phyloP scores from a whole-genome alignment of 176 grass and related monocot species.

The Oryza glaberrima region DNA sequence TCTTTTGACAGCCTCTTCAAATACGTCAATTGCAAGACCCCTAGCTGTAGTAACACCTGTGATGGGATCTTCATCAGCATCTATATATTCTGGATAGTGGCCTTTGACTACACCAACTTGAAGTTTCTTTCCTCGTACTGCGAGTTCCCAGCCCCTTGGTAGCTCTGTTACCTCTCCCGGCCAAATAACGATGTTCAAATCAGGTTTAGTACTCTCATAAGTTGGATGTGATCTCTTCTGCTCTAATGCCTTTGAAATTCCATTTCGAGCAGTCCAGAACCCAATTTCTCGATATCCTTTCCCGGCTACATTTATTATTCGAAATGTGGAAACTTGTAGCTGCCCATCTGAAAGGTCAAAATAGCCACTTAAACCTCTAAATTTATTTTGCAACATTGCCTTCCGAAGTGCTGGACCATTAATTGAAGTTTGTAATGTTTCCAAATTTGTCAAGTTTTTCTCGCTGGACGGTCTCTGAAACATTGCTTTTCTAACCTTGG shows the following conservation, averaged over 20 bases:
- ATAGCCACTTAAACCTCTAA: slow-evolving; percentile 58
- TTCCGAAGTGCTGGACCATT: slow-evolving; percentile 53
- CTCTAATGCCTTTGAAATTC: slow-evolving; percentile 29
- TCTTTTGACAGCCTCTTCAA: slow-evolving; percentile 46
- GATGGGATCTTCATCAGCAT: slow-evolving; percentile 7
- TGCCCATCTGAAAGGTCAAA: slow-evolving; percentile 56
- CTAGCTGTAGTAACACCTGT: slow-evolving; percentile 18
- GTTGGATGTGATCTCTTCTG: neutral
- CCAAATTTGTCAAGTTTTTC: slow-evolving; percentile 28
- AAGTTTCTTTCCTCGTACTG: slow-evolving; percentile 36
- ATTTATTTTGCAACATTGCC: slow-evolving; percentile 38
- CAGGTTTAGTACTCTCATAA: neutral
- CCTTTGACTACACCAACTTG: slow-evolving; percentile 40
- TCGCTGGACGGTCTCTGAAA: slow-evolving; percentile 26
- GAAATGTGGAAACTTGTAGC: slow-evolving; percentile 41
- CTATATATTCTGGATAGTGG: slow-evolving; percentile 24
- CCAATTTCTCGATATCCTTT: slow-evolving; percentile 31
- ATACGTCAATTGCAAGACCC: slow-evolving; percentile 44
- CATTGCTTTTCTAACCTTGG: slow-evolving; percentile 4
- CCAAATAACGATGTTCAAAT: slow-evolving; percentile 39
- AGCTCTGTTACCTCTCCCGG: slow-evolving; percentile 32
- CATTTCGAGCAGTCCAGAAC: slow-evolving; percentile 44
- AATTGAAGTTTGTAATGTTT: neutral
- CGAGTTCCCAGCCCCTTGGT: slow-evolving; percentile 46
- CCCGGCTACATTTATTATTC: slow-evolving; percentile 61